These are phyloP conservation scores for Aquanectria penicillioides DNA, from an alignment of 2,329 filamentous ascomycete genomes.

Conservation along the genomic window DNA sequence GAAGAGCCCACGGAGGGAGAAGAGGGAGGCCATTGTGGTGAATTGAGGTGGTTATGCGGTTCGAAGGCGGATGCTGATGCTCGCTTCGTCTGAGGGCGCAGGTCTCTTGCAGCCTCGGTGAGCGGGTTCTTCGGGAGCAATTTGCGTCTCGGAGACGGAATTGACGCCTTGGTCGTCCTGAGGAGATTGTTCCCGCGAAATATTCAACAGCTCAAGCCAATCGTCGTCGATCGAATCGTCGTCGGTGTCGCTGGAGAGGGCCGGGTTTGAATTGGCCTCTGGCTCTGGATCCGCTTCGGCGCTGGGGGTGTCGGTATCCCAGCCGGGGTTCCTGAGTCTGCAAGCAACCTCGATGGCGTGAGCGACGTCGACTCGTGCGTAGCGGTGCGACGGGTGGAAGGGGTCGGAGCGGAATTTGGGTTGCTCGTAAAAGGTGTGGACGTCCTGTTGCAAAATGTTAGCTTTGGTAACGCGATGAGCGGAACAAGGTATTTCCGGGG, in stretches of 20 bases:
- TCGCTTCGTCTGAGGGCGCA: neutral
- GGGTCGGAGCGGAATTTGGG: conserved; percentile 22
- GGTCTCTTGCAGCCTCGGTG: conserved; percentile 5
- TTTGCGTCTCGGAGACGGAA: neutral
- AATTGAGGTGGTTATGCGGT: conserved; percentile 9
- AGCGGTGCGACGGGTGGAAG: conserved; percentile 20
- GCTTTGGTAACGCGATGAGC: conserved; percentile 12
- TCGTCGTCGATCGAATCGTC: conserved; percentile 1
- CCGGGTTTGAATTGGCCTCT: neutral
- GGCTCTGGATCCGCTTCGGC: neutral
- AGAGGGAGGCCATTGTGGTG: conserved; percentile 41
- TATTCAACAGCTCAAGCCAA: neutral
- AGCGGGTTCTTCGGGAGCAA: neutral
- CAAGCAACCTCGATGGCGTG: conserved; percentile 1
- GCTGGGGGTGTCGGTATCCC: neutral
- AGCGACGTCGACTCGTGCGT: conserved; percentile 12
- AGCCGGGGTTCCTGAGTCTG: neutral
- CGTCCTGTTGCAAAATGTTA: conserved; percentile 37
- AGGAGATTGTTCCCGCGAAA: neutral
- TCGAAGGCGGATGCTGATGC: neutral
- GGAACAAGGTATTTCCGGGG: conserved; percentile 35
- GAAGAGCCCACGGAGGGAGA: conserved; percentile 46
- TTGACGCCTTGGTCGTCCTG: neutral
- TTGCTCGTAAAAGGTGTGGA: conserved; percentile 31
- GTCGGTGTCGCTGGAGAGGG: neutral